Evolutionary conservation across 2,329 filamentous ascomycete species (phyloP), one percentile per base, ranked within the genome.

Genomic region (Geosmithia flava): DNA sequence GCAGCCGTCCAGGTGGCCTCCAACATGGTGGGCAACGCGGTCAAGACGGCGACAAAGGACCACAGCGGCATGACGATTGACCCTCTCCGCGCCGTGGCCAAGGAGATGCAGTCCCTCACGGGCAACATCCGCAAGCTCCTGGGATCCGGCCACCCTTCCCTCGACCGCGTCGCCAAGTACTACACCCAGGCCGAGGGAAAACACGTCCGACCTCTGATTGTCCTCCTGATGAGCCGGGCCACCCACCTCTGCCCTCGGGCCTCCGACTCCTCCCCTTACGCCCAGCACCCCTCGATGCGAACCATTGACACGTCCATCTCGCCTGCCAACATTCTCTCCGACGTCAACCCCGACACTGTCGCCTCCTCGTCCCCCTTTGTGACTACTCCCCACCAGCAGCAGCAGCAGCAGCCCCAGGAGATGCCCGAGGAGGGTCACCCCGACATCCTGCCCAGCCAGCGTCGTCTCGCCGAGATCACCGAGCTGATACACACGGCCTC

Each of bases 401-500:
- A 61, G 66, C 4, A 27, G 23, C 33, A 11, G 10, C 33, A 16
- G 33, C 6, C 33, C 6, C 33, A 37, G 19, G 58, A 67, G 23
- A 57, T 66, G 41, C 55, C 64, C 46, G 62, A 65, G 40, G 55
- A 60, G 40, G 54, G 56, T 48, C 72, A 74, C 48, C 67, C 76
- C 56, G 80, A 87, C 55, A 93, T 98, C 55, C 80, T 97, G 19
- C 91, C 93, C n/a, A 85, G 88, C 17, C 93, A 98, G 62, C 78
- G 91, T 54, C 83, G 93, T 23, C 74, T 98, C 39, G 93, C 93
- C 47, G 93, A 98, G 67, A 97, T 98, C 59, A 93, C 91, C 2
- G 93, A 98, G 67, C 76, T 98, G 48, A 97, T 98, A 54, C 93
- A 98, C 66, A 97, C 93, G 0, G 90, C 93, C 1, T 97, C 91